Evolutionary conservation across 139 green algal species (phyloP), one percentile per base, ranked within the genome.

Genomic region (Picochlorum sp.): DNA sequence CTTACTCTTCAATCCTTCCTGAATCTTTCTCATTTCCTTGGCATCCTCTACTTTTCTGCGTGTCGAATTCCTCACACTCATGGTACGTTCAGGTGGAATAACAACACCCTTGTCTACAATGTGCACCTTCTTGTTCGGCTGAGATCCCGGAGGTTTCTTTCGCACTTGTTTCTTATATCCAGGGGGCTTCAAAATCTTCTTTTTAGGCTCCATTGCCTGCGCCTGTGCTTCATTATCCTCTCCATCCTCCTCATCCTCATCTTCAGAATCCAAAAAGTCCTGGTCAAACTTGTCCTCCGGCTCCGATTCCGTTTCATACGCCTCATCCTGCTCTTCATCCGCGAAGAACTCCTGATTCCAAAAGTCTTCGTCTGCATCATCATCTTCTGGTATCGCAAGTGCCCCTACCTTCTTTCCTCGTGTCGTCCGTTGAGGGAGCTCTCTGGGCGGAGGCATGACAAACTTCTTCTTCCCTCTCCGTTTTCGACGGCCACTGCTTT

Each of bases 301-400:
- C 52, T 90, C 80, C 4, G 49, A 56, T 56, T 88, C 82, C 1
- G 72, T 80, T 21, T 71, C 49, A 46, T 94, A 95, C 41, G 84
- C 77, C 18, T 78, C 74, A 58, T 95, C 86, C 2, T 58, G 58
- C 9, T 82, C 81, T 54, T 90, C 86, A 41, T 91, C 77, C 0
- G 65, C 47, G 41, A 92, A 89, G 24, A 85, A 86, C 7, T 95
- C 87, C 59, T 77, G 65, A 56, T 87, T 81, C 88, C 88, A 96
- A 49, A 96, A 96, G 65, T 90, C 82, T 20, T 90, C 75, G 61
- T 96, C 89, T 3, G 74, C 87, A 28, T 79, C 63, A 1, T 74
- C 61, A 5, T 75, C 77, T 7, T 80, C 63, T 34, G 44, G 45
- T 26, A 56, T 62, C 13, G 66, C 56, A 38, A 69, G 16, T 0